These are phyloP conservation scores for Neurospora sp. DNA, from an alignment of 2,329 filamentous ascomycete species.

Conservation along the genomic window DNA sequence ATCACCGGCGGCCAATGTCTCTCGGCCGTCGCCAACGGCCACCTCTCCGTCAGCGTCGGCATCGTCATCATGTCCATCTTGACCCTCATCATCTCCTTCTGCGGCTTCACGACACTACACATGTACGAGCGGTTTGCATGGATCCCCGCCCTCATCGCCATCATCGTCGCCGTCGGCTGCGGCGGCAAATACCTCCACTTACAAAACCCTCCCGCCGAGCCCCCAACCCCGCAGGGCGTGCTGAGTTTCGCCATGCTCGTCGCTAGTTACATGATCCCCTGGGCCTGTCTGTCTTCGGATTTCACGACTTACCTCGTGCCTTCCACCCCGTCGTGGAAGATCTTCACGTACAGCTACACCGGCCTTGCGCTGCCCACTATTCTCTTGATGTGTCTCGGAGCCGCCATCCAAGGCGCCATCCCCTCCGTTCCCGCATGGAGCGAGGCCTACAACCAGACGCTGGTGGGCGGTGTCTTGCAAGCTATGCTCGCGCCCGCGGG, in stretches of 20 bases:
- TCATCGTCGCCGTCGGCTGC: constrained; percentile 44
- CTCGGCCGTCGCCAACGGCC: constrained; percentile 39
- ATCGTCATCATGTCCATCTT: constrained; percentile 52
- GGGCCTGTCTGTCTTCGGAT: constrained; percentile 48
- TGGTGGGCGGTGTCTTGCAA: constrained; percentile 48
- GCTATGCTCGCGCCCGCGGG: constrained; percentile 49
- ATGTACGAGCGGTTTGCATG: constrained; percentile 49
- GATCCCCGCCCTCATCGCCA: constrained; percentile 44
- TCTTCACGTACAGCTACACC: constrained; percentile 47
- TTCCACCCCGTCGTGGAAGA: constrained; percentile 37
- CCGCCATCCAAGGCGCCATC: constrained; percentile 53
- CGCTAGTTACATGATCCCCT: constrained; percentile 55
- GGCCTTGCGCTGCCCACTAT: constrained; percentile 47
- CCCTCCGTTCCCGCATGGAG: constrained; percentile 43
- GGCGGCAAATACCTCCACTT: constrained; percentile 39
- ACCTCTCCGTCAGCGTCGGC: constrained; percentile 42
- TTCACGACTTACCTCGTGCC: constrained; percentile 53
- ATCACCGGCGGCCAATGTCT: constrained; percentile 52
- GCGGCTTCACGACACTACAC: constrained; percentile 48
- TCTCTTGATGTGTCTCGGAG: constrained; percentile 52
- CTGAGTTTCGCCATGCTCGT: constrained; percentile 52
- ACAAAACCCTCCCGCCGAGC: constrained; percentile 32
- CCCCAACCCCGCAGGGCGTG: constrained; percentile 35
- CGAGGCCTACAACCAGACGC: constrained; percentile 41
- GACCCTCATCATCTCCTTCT: constrained; percentile 51